phyloP scores from a whole-genome alignment of 768 basidiomycete genomes.

The Xerocomus brunneocitrinus region DNA sequence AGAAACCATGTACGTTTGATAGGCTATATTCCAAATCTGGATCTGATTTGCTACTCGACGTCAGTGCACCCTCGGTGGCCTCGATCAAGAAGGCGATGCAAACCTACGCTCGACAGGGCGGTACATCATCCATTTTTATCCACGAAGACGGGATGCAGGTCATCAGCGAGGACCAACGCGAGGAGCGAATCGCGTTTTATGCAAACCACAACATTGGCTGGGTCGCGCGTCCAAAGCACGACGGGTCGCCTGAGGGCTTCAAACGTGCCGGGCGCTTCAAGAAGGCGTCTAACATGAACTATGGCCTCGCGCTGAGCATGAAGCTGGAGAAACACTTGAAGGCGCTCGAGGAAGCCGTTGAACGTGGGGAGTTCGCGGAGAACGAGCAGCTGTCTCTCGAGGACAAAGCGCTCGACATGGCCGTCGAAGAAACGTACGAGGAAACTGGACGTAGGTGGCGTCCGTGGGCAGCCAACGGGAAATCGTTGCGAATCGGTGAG shows the following conservation, averaged over 20 bases:
- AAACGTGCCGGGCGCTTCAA: conserved; percentile 76
- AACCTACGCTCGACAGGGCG: conserved; percentile 64
- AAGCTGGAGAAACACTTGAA: conserved; percentile 35
- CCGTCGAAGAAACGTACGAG: conserved; percentile 68
- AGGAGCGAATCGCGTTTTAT: conserved; percentile 49
- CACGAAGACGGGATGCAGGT: conserved; percentile 61
- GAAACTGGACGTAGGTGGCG: conserved; percentile 54
- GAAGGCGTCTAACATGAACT: conserved; percentile 93
- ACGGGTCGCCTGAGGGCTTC: conserved; percentile 20
- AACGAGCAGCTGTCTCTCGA: conserved; percentile 44
- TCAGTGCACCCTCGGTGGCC: conserved; percentile 66
- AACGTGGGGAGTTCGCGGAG: conserved; percentile 38
- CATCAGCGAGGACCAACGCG: conserved; percentile 43
- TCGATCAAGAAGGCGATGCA: conserved; percentile 63
- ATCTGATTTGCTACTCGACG: background rate
- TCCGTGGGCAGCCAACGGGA: conserved; percentile 77
- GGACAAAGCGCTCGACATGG: conserved; percentile 65
- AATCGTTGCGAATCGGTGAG: conserved; percentile 70
- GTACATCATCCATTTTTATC: conserved; percentile 51
- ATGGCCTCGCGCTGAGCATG: conserved; percentile 47
- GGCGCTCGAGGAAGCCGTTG: conserved; percentile 43
- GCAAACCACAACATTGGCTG: conserved; percentile 54
- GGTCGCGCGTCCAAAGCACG: conserved; percentile 55
- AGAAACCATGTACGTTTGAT: conserved; percentile 63
- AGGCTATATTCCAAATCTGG: background rate